Conservation (phyloP, 257 asterid species). For the Fraxinus americana region DNA sequence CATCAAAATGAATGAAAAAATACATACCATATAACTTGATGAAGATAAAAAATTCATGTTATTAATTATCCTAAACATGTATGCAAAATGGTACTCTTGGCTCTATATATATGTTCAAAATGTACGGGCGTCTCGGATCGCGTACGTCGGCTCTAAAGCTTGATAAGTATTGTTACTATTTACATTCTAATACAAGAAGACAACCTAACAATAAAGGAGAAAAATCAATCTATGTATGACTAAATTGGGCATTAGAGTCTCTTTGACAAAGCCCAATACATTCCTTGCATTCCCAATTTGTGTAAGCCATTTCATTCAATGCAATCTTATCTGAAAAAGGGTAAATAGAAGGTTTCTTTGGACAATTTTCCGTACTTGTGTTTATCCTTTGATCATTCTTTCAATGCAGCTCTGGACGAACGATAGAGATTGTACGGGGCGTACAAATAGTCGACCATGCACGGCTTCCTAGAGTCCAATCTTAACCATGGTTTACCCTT, state of each 20-base stretch:
- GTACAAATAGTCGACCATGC: constrained; percentile 78
- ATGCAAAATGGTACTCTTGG: not conserved
- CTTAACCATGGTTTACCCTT: constrained; percentile 94
- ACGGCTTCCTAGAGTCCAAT: constrained; percentile 69
- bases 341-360: not conserved
- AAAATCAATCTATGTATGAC: not conserved
- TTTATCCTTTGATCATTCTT: constrained; percentile 39
- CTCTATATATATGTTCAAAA: no score
- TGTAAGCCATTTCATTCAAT: not conserved
- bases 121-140: not conserved
- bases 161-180: not conserved
- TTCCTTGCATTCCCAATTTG: not conserved
- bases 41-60: no score
- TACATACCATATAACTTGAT: no score
- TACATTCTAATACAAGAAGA: not conserved
- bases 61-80: no score
- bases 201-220: not conserved
- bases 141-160: not conserved
- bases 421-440: constrained; percentile 77
- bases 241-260: not conserved
- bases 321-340: not conserved
- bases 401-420: constrained; percentile 62
- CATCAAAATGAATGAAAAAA: no score
- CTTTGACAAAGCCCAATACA: not conserved
- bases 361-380: not conserved